These are phyloP conservation scores for Phytophthora capsici DNA, from an alignment of 352 stramenopile species.

Conservation along the genomic window DNA sequence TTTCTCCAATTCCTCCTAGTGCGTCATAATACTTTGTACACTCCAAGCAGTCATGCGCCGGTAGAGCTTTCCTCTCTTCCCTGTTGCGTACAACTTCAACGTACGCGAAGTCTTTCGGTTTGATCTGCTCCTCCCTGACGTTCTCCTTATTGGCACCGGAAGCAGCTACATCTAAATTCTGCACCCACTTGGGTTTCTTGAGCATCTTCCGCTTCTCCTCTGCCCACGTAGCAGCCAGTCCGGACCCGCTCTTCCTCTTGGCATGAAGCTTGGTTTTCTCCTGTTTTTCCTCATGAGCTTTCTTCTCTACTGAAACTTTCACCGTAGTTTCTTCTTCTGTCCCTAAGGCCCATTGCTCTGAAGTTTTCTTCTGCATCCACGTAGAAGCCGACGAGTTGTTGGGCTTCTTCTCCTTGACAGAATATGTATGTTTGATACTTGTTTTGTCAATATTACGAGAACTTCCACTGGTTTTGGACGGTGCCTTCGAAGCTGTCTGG, in stretches of 20 bases:
- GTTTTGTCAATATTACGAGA: slow-evolving; percentile 2
- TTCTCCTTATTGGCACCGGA: slow-evolving; percentile 27
- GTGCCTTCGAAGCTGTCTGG: background rate
- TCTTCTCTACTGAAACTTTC: slow-evolving; percentile 3
- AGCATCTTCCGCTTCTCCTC: slow-evolving; percentile 46
- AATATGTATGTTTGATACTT: background rate
- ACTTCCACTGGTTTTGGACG: slow-evolving; percentile 12
- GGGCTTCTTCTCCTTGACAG: slow-evolving; percentile 2
- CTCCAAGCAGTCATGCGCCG: slow-evolving; percentile 71
- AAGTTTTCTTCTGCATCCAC: slow-evolving; percentile 30
- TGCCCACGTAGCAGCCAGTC: slow-evolving; percentile 44
- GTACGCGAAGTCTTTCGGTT: slow-evolving; percentile 44
- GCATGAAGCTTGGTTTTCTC: slow-evolving; percentile 14
- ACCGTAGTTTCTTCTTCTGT: slow-evolving; percentile 2
- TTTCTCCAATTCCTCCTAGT: slow-evolving; percentile 51
- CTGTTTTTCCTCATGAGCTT: slow-evolving; percentile 1
- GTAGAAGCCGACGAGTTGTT: background rate
- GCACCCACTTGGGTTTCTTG: slow-evolving; percentile 35
- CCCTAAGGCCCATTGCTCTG: background rate
- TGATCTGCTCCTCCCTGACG: slow-evolving; percentile 11
- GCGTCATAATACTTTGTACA: slow-evolving; percentile 85
- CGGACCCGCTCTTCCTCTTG: slow-evolving; percentile 20
- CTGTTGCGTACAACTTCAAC: slow-evolving; percentile 86
- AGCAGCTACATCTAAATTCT: slow-evolving; percentile 7
- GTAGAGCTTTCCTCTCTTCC: slow-evolving; percentile 60